A percentile compares a stretch with the other conserved stretches of the same genome.
phyloP scores from a whole-genome alignment of 2,329 filamentous ascomycete species.

The Xylariaceae sp. region DNA sequence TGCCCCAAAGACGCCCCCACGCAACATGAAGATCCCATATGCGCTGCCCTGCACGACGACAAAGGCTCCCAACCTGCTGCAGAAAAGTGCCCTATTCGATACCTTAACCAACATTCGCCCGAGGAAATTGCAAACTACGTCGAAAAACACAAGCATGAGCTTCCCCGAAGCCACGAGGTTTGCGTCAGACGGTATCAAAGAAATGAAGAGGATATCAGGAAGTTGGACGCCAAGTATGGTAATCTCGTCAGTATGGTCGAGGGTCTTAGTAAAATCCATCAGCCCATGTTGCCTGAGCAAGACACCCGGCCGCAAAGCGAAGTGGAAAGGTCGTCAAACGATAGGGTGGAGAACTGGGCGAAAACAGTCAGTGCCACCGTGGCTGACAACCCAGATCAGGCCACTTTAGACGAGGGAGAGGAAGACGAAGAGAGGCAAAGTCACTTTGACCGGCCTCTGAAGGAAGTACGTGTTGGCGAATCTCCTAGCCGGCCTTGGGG shows the following conservation, averaged over 20 bases:
- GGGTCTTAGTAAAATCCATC: slow-evolving; percentile 80
- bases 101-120: slow-evolving; percentile 84
- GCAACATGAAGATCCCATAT: slow-evolving; percentile 58
- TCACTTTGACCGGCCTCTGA: slow-evolving; percentile 78
- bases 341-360: slow-evolving; percentile 82
- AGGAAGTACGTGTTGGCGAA: slow-evolving; percentile 89
- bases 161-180: slow-evolving; percentile 88
- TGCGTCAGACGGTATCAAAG: slow-evolving; percentile 87
- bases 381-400: slow-evolving; percentile 37
- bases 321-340: slow-evolving; percentile 54
- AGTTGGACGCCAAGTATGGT: slow-evolving; percentile 91
- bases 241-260: slow-evolving; percentile 92
- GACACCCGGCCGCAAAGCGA: slow-evolving; percentile 42
- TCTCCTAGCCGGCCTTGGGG: slow-evolving; percentile 72
- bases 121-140: slow-evolving; percentile 93
- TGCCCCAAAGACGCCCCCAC: slow-evolving; percentile 36
- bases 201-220: slow-evolving; percentile 77
- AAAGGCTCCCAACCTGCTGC: slow-evolving; percentile 49
- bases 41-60: slow-evolving; percentile 60
- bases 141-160: slow-evolving; percentile 90
- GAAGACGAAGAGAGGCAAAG: slow-evolving; percentile 60
- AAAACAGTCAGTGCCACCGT: slow-evolving; percentile 60
- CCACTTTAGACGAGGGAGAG: slow-evolving; percentile 38
- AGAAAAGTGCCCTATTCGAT: slow-evolving; percentile 84
- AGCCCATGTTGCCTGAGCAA: slow-evolving; percentile 71